phyloP scores from a whole-genome alignment of 495 filamentous ascomycete genomes.

The Podospora sp. region DNA sequence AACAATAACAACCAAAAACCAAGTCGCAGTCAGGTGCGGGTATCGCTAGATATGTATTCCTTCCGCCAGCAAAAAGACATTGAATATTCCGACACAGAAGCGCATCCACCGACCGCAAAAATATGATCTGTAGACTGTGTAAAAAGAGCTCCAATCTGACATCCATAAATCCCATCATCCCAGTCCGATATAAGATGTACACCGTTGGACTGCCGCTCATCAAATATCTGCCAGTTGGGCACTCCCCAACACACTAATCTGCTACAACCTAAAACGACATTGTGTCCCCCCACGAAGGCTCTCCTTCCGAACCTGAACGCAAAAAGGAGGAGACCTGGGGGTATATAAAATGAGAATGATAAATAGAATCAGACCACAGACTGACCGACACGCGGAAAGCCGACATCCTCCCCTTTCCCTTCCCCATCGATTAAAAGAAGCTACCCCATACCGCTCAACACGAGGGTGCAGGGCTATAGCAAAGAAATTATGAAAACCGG shows the following conservation, averaged over 20 bases:
- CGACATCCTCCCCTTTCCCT: neutral
- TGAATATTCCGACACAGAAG: neutral
- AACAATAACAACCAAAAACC: neutral
- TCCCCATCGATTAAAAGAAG: conserved; percentile 8
- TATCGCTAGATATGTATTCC: neutral
- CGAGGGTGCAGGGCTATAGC: neutral
- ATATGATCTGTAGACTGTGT: too few species aligned
- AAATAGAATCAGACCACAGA: neutral
- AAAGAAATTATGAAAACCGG: neutral
- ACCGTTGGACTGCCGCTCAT: neutral
- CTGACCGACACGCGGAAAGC: neutral
- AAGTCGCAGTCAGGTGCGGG: neutral
- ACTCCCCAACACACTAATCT: neutral
- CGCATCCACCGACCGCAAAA: neutral
- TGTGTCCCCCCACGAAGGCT: conserved; percentile 4
- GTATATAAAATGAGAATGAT: conserved; percentile 12
- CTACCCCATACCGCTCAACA: neutral
- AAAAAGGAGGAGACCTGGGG: conserved; percentile 9
- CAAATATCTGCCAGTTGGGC: neutral
- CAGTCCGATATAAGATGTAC: neutral
- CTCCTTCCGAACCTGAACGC: conserved; percentile 1
- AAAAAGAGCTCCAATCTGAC: neutral
- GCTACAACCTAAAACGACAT: neutral
- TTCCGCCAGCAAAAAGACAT: neutral
- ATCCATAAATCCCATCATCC: conserved; percentile 1